Conservation (phyloP, 2,329 filamentous ascomycete species). For the Verticillium nonalfalfae region DNA sequence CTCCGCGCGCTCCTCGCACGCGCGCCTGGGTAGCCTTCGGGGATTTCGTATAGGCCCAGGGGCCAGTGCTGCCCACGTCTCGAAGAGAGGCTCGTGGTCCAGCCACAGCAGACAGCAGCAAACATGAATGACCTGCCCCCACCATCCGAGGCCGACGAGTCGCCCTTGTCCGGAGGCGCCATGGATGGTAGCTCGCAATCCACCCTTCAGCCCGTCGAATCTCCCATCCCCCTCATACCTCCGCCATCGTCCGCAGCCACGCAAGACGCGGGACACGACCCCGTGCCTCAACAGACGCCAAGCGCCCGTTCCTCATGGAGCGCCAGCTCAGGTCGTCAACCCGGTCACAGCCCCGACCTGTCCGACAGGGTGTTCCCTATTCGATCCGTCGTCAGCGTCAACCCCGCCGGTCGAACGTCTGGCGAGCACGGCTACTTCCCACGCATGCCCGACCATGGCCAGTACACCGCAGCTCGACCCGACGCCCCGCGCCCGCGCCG, state of each 20-base stretch:
- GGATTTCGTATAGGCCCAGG: background rate
- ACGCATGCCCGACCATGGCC: slow-evolving; percentile 23
- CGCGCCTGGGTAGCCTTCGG: background rate
- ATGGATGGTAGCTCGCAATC: background rate
- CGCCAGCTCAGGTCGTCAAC: slow-evolving; percentile 32
- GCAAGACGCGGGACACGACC: slow-evolving; percentile 10
- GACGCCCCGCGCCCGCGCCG: slow-evolving; percentile 11
- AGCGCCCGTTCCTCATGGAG: slow-evolving; percentile 33
- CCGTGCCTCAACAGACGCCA: slow-evolving; percentile 7
- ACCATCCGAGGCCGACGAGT: slow-evolving; percentile 4
- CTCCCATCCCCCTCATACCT: background rate
- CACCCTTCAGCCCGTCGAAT: background rate
- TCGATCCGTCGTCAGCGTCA: slow-evolving; percentile 69
- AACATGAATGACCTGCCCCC: background rate
- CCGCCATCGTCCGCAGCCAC: background rate
- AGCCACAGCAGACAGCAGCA: background rate
- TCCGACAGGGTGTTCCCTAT: slow-evolving; percentile 72
- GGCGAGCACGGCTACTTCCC: slow-evolving; percentile 31
- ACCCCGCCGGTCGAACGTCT: slow-evolving; percentile 39
- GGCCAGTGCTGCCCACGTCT: background rate
- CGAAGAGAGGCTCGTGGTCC: background rate
- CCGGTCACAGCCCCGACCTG: slow-evolving; percentile 24
- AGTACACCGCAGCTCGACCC: slow-evolving; percentile 21
- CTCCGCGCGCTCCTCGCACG: background rate
- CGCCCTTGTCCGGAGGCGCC: background rate